Evolutionary conservation across 1,284 basidiomycete species (phyloP).

Genomic region (Schizopora paradoxa): DNA sequence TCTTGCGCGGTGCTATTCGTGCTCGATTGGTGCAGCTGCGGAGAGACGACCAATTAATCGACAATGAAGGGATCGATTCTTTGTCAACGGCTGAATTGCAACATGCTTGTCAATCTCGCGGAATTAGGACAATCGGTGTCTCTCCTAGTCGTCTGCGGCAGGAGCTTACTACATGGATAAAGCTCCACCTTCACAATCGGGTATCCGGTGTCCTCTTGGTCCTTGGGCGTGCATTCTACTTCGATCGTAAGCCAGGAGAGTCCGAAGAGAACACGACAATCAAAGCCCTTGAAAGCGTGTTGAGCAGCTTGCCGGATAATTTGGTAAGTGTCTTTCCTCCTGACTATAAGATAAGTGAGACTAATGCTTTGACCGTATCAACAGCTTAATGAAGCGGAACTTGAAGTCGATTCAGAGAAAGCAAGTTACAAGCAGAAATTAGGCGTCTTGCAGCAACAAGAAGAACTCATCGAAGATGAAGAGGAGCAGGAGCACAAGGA

Average conservation of each 20-base stretch:
- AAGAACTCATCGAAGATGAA: slow-evolving; percentile 99
- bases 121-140: slow-evolving; percentile 83
- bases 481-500: slow-evolving; percentile 97
- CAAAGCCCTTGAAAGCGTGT: slow-evolving; percentile 81
- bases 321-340: slow-evolving; percentile 50
- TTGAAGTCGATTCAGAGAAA: slow-evolving; percentile 90
- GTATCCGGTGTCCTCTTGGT: slow-evolving; percentile 94
- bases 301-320: slow-evolving; percentile 93
- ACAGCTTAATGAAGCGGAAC: slow-evolving; percentile 92
- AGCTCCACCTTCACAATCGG: slow-evolving; percentile 81
- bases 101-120: slow-evolving; percentile 90
- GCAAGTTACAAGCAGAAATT: slow-evolving; percentile 97
- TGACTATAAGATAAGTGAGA: slow-evolving; percentile 1
- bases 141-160: slow-evolving; percentile 82
- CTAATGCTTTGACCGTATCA: slow-evolving; percentile 16
- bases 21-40: slow-evolving; percentile 80
- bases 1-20: slow-evolving; percentile 91
- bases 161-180: slow-evolving; percentile 91
- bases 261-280: slow-evolving; percentile 72
- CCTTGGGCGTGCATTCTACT: slow-evolving; percentile 91
- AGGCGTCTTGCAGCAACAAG: slow-evolving; percentile 96
- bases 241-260: slow-evolving; percentile 71
- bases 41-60: slow-evolving; percentile 91
- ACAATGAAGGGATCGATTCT: slow-evolving; percentile 84
- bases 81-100: slow-evolving; percentile 90